Percentiles rank a stretch among this genome's conserved stretches.
phyloP scores from a whole-genome alignment of 2,329 filamentous ascomycete species.

The Alternaria angustiovoidea region DNA sequence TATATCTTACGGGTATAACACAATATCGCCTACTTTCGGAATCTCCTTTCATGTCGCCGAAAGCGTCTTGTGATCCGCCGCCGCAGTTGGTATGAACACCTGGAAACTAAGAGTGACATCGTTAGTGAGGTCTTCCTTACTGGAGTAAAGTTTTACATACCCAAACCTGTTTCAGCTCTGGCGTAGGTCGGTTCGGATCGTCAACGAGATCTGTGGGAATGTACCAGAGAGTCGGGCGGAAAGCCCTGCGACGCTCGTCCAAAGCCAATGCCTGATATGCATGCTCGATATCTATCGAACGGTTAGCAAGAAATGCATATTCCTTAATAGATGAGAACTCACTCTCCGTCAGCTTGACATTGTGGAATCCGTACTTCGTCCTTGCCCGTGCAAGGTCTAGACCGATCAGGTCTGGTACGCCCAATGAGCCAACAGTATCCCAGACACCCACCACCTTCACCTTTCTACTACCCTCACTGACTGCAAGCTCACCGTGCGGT shows the following conservation, averaged over 20 bases:
- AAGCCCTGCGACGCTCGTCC: conserved; percentile 62
- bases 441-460: conserved; percentile 58
- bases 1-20: neutral
- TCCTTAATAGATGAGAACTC: conserved; percentile 19
- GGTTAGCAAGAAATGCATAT: conserved; percentile 35
- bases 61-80: conserved; percentile 52
- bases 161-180: conserved; percentile 61
- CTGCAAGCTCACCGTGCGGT: conserved; percentile 36
- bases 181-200: conserved; percentile 30
- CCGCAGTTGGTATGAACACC: conserved; percentile 62
- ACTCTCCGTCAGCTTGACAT: conserved; percentile 46
- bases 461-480: conserved; percentile 33
- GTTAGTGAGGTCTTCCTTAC: neutral
- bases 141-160: conserved; percentile 7
- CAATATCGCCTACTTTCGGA: conserved; percentile 38
- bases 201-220: conserved; percentile 48
- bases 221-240: conserved; percentile 62
- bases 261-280: conserved; percentile 65
- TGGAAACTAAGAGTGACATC: conserved; percentile 47
- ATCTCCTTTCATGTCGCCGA: conserved; percentile 44
- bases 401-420: conserved; percentile 54
- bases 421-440: conserved; percentile 59
- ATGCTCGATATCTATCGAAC: conserved; percentile 54
- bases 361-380: conserved; percentile 45
- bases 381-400: conserved; percentile 29